Base-by-base conservation (phyloP, 2,329 filamentous ascomycete species). In the Capronia americana region DNA sequence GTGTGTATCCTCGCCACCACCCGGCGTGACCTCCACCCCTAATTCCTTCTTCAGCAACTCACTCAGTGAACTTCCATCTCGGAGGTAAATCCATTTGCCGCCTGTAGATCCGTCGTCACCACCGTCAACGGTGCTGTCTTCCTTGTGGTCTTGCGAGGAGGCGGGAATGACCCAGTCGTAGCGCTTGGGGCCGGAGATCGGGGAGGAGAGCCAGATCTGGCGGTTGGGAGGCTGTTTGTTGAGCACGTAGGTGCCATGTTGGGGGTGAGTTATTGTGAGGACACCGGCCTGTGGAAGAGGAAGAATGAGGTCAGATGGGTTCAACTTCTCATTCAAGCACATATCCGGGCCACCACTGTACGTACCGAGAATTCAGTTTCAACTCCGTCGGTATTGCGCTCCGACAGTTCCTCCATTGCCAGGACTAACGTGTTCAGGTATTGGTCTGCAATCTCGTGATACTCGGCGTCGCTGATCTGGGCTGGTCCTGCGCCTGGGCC, bases 181-280 rank as follows among this genome's bases (percentile, higher is more conserved):
- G 65, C 94, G 89, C 81, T 97, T 97, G 14, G 95, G 95, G 0
- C 95, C 95, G 5, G 92, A 93, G 61, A 92, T 83, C 3, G 95
- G 95, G 51, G 92, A 96, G 44, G 92, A 95, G 54, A 98, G 87
- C 95, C 95, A 99, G 76, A 99, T 97, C 77, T 90, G 95, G 83
- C 93, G 95, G 84, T 97, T 98, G 23, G 94, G 93, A 0, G 95
- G 95, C 79, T 99, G 95, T 80, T 99, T 99, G 86, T 99, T 99
- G 81, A 99, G 86, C 67, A 99, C 92, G 77, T 96, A 99, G 32
- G 88, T 94, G 69, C 93, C 93, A 46, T 67, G 51, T 32, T 84
- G 82, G 1, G 88, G 87, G 73, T 92, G 87, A 6, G 82, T 84
- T 74, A 98, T 84, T 69, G 89, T 93, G 73, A 98, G 85, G 63